Conservation (phyloP, 179 eudicot genomes). For the Vitellaria paradoxa region DNA sequence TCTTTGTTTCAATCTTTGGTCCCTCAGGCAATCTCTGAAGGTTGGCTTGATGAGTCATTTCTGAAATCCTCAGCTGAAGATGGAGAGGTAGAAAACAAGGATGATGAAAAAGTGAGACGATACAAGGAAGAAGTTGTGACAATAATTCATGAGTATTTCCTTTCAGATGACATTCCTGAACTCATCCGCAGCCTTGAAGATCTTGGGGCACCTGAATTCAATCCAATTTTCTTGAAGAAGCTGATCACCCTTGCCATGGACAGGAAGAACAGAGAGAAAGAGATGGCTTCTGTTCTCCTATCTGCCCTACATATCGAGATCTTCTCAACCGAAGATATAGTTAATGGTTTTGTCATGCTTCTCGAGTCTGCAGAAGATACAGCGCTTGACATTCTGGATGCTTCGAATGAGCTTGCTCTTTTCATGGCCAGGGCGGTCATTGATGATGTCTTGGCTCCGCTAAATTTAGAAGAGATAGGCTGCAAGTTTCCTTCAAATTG, state of each 20-base stretch:
- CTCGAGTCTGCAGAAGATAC: constrained; percentile 95
- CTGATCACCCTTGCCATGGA: constrained; percentile 93
- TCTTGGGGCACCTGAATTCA: constrained; percentile 66
- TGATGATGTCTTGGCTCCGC: constrained; percentile 84
- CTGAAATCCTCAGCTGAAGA: constrained; percentile 39
- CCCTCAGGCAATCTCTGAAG: constrained; percentile 70
- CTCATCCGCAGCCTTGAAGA: constrained; percentile 83
- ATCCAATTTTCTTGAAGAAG: constrained; percentile 81
- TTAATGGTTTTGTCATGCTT: constrained; percentile 82
- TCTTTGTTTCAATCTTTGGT: constrained; percentile 54
- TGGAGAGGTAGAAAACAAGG: constrained; percentile 40
- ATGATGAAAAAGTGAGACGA: constrained; percentile 54
- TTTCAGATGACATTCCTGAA: constrained; percentile 93
- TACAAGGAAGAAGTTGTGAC: constrained; percentile 80
- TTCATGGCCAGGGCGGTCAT: constrained; percentile 93
- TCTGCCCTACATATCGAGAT: constrained; percentile 90
- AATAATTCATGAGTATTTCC: constrained; percentile 91
- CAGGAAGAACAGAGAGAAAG: constrained; percentile 90
- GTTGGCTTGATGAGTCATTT: constrained; percentile 84
- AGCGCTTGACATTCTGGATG: constrained; percentile 84
- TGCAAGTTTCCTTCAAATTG: constrained; percentile 60
- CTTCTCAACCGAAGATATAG: constrained; percentile 87
- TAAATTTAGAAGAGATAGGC: constrained; percentile 81
- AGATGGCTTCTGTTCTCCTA: constrained; percentile 93
- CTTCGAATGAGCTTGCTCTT: constrained; percentile 84